A percentile compares a stretch with the other conserved stretches of the same genome.
These are phyloP conservation scores for Dichotomopilus funicola DNA, from an alignment of 2,329 filamentous ascomycete species.

Conservation along the genomic window DNA sequence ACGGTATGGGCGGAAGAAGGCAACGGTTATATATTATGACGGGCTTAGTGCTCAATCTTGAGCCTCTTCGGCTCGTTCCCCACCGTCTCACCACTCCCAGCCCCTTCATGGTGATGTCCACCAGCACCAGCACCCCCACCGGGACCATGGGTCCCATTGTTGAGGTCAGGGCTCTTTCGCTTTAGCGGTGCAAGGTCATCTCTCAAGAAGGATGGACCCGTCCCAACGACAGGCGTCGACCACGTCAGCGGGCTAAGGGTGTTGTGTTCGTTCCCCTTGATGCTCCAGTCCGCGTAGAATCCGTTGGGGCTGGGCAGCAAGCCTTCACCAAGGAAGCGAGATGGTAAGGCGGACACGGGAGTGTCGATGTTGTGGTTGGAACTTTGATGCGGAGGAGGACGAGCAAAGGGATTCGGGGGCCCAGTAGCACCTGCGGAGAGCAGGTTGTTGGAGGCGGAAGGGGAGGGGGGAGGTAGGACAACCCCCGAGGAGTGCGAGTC, in stretches of 20 bases:
- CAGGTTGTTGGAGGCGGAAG: constrained; percentile 74
- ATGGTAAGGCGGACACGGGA: constrained; percentile 89
- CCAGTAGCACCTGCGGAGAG: constrained; percentile 87
- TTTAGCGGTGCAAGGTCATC: constrained; percentile 47
- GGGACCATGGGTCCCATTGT: too few species aligned
- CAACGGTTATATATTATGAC: background rate
- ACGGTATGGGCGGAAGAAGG: background rate
- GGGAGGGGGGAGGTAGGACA: constrained; percentile 86
- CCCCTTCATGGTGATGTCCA: too few species aligned
- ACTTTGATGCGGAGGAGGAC: constrained; percentile 69
- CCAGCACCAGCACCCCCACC: too few species aligned
- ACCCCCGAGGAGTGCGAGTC: constrained; percentile 61
- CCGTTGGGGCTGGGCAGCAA: constrained; percentile 84
- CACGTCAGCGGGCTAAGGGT: constrained; percentile 91
- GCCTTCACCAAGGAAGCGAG: constrained; percentile 80
- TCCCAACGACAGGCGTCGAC: constrained; percentile 66
- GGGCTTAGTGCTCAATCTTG: constrained; percentile 37
- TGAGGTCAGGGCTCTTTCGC: constrained; percentile 51
- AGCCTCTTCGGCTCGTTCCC: constrained; percentile 47
- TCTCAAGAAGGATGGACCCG: constrained; percentile 56
- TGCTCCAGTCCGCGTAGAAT: constrained; percentile 90
- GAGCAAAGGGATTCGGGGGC: constrained; percentile 90
- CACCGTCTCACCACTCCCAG: constrained; percentile 27
- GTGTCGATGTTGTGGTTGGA: constrained; percentile 60
- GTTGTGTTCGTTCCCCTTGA: constrained; percentile 64